phyloP scores from a whole-genome alignment of 495 filamentous ascomycete species.

The Penicillium canescens region DNA sequence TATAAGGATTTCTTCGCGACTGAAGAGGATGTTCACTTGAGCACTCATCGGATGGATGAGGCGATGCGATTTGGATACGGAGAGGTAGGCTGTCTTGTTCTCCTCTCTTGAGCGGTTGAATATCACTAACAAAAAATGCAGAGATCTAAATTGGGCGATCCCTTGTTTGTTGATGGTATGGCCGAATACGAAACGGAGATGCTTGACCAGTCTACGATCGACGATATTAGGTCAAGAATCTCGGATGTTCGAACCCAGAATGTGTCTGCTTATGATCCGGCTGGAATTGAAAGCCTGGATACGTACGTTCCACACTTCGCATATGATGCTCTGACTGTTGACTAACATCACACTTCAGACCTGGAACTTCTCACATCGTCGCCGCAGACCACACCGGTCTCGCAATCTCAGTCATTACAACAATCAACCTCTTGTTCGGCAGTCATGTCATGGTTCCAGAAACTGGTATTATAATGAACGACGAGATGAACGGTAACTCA shows the following conservation, averaged over 20 bases:
- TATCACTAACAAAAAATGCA: constrained; percentile 14
- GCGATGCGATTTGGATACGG: constrained; percentile 87
- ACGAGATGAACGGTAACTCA: constrained; percentile 83
- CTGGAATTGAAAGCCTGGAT: constrained; percentile 59
- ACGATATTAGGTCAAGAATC: constrained; percentile 63
- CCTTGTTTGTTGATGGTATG: constrained; percentile 64
- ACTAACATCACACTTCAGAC: constrained; percentile 27
- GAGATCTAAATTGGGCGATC: constrained; percentile 76
- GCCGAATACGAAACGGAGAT: constrained; percentile 65
- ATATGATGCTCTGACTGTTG: background rate
- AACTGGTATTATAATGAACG: constrained; percentile 85
- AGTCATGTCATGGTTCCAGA: constrained; percentile 75
- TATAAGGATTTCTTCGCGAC: constrained; percentile 60
- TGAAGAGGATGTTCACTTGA: constrained; percentile 53
- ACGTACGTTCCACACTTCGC: constrained; percentile 38
- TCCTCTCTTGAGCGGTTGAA: background rate
- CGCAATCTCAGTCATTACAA: constrained; percentile 73
- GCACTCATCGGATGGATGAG: constrained; percentile 80
- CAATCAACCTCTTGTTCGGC: constrained; percentile 85
- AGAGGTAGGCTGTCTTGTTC: constrained; percentile 36
- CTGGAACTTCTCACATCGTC: constrained; percentile 76
- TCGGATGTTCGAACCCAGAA: constrained; percentile 67
- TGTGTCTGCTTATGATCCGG: constrained; percentile 69
- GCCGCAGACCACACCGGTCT: constrained; percentile 68
- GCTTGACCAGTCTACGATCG: constrained; percentile 58